Evolutionary conservation across 73 alveolate genomes (phyloP), one percentile per base, ranked within the genome.

Genomic region (Effrenium voratum): DNA sequence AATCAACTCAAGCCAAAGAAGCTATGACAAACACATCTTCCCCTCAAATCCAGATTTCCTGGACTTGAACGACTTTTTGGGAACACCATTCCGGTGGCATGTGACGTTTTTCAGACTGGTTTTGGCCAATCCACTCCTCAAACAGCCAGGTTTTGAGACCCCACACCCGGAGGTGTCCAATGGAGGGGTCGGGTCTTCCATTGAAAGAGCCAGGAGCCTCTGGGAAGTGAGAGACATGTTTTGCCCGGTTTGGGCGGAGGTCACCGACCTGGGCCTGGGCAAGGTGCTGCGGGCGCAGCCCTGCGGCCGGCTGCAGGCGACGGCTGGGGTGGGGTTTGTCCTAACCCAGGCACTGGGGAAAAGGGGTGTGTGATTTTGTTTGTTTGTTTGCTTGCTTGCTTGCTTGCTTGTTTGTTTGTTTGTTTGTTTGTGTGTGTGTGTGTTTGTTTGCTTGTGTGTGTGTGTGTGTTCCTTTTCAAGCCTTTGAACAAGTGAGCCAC

Each of bases 271-370:
- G 40, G 97, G 97, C 45, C 66, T 90, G 41, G 97, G 97, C 57
- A 90, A 70, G 47, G 97, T 90, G 73, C 55, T 90, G 55, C 47
- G 97, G 46, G 97, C 97, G 41, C 97, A 90, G 87, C 97, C 97
- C 70, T 90, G 87, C 63, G 97, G 97, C n/a, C 66, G n/a, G 75
- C 79, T 90, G 88, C 97, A 90, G 97, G 97, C 50, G 2, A 41
- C 49, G 55, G 28, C 30, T 12, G 57, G 30, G 28, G 55, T 55
- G 79, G 26, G 40, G 28, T 68, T 22, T 16, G 22, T 76, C 52
- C 8, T 34, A 41, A 44, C 87, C 40, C 52, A 24, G 16, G 36
- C 81, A 2, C 22, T 26, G 22, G 16, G 43, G 2, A 24, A 26
- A 30, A 15, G 87, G 15, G 36, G 87, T 26, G n/a, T 34, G 1